Evolutionary conservation across 306 rosid genomes (phyloP).

Genomic region (Prinsepia uniflora): DNA sequence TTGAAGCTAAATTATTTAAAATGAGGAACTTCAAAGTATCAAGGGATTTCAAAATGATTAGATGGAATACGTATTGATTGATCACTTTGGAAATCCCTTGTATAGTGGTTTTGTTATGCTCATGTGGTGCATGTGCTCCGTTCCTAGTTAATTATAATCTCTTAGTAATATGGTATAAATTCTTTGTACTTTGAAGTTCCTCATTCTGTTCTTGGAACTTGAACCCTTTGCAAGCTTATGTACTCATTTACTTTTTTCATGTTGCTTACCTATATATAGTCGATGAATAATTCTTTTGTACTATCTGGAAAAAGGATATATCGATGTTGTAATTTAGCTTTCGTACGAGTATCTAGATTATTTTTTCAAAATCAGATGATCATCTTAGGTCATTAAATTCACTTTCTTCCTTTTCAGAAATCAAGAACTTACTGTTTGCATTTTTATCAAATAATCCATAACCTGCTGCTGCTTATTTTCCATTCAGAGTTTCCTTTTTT

Average conservation of each 20-base stretch:
- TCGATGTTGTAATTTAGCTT: background rate
- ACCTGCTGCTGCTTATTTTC: background rate
- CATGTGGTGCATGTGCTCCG: too few relatives aligned
- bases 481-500: background rate
- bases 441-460: background rate
- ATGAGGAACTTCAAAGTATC: too few relatives aligned
- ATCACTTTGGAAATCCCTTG: too few relatives aligned
- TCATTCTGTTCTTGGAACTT: background rate
- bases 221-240: background rate
- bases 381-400: background rate
- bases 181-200: background rate
- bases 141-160: too few relatives aligned
- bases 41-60: too few relatives aligned
- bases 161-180: too few relatives aligned
- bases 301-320: background rate
- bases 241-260: background rate
- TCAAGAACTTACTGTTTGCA: background rate
- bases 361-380: background rate
- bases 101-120: too few relatives aligned
- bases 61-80: too few relatives aligned
- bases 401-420: background rate
- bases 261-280: background rate
- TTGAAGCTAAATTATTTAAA: too few relatives aligned
- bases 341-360: background rate
- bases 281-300: background rate